Conservation (phyloP, 805 yeast species). For the Candida lessepsii region DNA sequence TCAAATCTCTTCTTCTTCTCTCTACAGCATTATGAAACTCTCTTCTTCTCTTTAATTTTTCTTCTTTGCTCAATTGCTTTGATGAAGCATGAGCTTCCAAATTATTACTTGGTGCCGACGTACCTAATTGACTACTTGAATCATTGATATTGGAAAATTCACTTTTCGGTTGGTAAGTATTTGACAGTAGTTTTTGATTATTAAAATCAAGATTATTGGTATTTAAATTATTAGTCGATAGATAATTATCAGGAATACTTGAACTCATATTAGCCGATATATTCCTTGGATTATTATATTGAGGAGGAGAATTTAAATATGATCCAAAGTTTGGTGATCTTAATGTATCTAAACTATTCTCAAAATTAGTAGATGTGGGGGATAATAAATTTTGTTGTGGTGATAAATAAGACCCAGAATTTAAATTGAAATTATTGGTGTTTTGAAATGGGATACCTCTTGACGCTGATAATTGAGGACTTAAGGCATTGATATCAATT, state of each 20-base stretch:
- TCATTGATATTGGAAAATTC: background rate
- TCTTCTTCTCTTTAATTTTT: slow-evolving; percentile 70
- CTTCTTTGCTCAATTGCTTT: slow-evolving; percentile 55
- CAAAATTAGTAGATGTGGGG: slow-evolving; percentile 26
- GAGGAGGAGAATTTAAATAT: slow-evolving; percentile 41
- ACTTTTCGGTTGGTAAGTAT: slow-evolving; percentile 4
- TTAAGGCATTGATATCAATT: slow-evolving; percentile 22
- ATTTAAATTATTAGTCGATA: slow-evolving; percentile 17
- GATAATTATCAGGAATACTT: slow-evolving; percentile 24
- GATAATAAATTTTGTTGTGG: slow-evolving; percentile 35
- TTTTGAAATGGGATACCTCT: slow-evolving; percentile 25
- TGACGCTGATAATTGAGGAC: slow-evolving; percentile 31
- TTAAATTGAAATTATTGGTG: slow-evolving; percentile 21
- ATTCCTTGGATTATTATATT: slow-evolving; percentile 14
- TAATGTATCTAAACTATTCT: slow-evolving; percentile 34
- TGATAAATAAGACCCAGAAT: slow-evolving; percentile 31
- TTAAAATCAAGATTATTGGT: background rate
- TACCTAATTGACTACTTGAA: slow-evolving; percentile 19
- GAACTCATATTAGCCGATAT: slow-evolving; percentile 18
- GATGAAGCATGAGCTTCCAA: slow-evolving; percentile 20
- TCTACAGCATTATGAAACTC: slow-evolving; percentile 95
- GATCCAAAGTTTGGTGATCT: slow-evolving; percentile 30
- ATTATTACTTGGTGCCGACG: slow-evolving; percentile 28
- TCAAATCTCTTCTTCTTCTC: slow-evolving; percentile 84
- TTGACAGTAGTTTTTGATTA: slow-evolving; percentile 1